Base-by-base conservation (phyloP, 2,329 filamentous ascomycete genomes). In the Phaeosphaeriaceae sp. region DNA sequence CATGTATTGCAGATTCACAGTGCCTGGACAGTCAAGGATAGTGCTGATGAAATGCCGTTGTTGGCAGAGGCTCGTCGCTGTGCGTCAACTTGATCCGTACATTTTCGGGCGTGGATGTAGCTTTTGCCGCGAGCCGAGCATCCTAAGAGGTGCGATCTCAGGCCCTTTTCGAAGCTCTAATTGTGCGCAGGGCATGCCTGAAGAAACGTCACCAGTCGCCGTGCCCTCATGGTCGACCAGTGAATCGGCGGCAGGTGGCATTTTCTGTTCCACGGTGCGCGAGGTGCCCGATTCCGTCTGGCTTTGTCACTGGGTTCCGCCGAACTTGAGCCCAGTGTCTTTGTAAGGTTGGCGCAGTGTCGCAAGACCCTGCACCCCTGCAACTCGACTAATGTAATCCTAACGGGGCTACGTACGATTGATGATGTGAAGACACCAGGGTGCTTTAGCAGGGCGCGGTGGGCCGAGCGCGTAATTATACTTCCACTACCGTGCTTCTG, bases 271-370 rank as follows among this genome's bases (percentile, higher is more conserved):
- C 57, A 66, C 67, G 66, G 69, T 70, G 64, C 69, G 62, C 68
- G 55, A 47, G 65, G 61, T 70, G 71, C 60, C 70, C 72, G 71
- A 70, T 63, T 70, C 66, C 63, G 66, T 63, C 67, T 68, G 65
- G 71, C 70, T 74, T 71, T 75, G 70, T 74, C 69, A 73, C 62
- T 67, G 51, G 59, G 56, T 53, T 58, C 53, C 60, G 65, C 65
- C 62, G 54, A 62, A 56, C 48, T 57, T 31, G 59, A 69, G 72
- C 69, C 69, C 70, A 72, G 68, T 58, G 66, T 69, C 69, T 73
- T 73, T 68, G 71, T 72, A 66, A 72, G 71, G 69, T 74, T 73
- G 72, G 73, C 68, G 72, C 72, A 72, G 69, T 67, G 67, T 68
- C 52, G 65, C 60, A 61, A 63, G 71, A 62, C 67, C 72, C 63